Conservation (phyloP, 2,329 filamentous ascomycete genomes). For the Pseudodiploospora longispora region DNA sequence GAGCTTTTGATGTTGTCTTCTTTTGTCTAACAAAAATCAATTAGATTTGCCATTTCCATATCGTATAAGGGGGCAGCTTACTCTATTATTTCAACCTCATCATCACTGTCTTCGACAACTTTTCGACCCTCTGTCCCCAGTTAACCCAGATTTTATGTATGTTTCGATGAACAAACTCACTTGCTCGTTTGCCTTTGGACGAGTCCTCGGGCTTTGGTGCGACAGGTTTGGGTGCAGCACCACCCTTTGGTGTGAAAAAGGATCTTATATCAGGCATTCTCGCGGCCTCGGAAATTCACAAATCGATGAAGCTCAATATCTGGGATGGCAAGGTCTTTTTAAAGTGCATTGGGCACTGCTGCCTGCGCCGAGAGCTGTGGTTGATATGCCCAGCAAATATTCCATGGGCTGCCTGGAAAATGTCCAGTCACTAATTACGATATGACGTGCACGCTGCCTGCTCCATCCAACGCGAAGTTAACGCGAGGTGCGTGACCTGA, state of each 20-base stretch:
- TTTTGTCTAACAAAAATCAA: slow-evolving; percentile 29
- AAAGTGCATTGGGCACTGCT: slow-evolving; percentile 15
- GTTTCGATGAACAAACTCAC: slow-evolving; percentile 22
- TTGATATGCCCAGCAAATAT: too few species aligned
- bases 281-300: slow-evolving; percentile 1
- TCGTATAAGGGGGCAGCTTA: slow-evolving; percentile 25
- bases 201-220: slow-evolving; percentile 38
- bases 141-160: slow-evolving; percentile 12
- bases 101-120: slow-evolving; percentile 73
- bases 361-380: slow-evolving; percentile 9
- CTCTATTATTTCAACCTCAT: slow-evolving; percentile 54
- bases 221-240: slow-evolving; percentile 42
- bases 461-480: slow-evolving; percentile 32
- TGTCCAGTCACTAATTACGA: slow-evolving; percentile 9
- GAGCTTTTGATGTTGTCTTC: slow-evolving; percentile 43
- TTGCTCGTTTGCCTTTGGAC: slow-evolving; percentile 36
- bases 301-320: slow-evolving; percentile 1
- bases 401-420: slow-evolving; percentile 18
- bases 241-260: slow-evolving; percentile 77
- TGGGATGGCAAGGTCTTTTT: slow-evolving; percentile 10
- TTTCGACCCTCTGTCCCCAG: slow-evolving; percentile 46
- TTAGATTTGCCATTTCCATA: not conserved
- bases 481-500: slow-evolving; percentile 35
- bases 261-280: slow-evolving; percentile 83
- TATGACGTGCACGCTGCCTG: slow-evolving; percentile 24